Conservation (phyloP, 2,329 filamentous ascomycete species). For the Ophiostoma tasmaniense region DNA sequence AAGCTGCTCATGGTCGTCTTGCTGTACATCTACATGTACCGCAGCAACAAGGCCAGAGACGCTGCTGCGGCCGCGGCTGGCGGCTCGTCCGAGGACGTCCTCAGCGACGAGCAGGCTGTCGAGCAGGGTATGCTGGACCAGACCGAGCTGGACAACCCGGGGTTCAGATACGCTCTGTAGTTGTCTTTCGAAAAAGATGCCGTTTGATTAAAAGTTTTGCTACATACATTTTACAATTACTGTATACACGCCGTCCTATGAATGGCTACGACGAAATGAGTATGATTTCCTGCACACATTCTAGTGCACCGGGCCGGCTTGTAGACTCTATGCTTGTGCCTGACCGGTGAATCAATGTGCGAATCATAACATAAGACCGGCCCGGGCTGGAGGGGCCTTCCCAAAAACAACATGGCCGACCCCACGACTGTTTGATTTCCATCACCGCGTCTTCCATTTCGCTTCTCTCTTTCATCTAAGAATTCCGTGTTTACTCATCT, state of each 20-base stretch:
- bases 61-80: slow-evolving; percentile 35
- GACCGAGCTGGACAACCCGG: slow-evolving; percentile 24
- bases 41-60: slow-evolving; percentile 46
- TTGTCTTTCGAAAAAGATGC: background rate
- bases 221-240: background rate
- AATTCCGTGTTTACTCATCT: background rate
- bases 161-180: slow-evolving; percentile 23
- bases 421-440: background rate
- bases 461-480: background rate
- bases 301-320: too few species aligned
- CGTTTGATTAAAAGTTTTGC: background rate
- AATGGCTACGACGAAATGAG: background rate
- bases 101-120: slow-evolving; percentile 4
- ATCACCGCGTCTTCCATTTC: background rate
- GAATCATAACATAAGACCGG: background rate
- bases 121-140: slow-evolving; percentile 21
- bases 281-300: too few species aligned
- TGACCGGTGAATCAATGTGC: background rate
- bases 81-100: slow-evolving; percentile 20
- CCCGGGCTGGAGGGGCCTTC: background rate
- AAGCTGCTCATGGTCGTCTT: slow-evolving; percentile 42
- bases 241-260: background rate
- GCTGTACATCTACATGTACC: slow-evolving; percentile 48
- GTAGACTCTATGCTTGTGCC: background rate
- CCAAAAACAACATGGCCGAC: background rate